phyloP scores from a whole-genome alignment of 129 eudicot species.

The Arctium minus region DNA sequence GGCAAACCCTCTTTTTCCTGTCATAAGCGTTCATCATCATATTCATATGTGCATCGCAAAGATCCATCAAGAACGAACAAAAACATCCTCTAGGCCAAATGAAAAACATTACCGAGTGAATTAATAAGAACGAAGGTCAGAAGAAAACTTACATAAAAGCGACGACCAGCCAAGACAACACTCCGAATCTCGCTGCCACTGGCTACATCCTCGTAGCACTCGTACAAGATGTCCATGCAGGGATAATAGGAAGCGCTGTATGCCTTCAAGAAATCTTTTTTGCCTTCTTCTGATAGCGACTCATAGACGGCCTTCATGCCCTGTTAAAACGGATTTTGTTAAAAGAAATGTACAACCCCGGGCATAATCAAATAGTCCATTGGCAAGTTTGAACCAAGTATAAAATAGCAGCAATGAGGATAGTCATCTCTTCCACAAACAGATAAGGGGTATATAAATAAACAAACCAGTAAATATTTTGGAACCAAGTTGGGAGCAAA shows the following conservation, averaged over 20 bases:
- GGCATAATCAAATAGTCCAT: neutral
- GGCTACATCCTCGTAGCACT: constrained; percentile 98
- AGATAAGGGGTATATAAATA: neutral
- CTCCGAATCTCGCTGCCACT: constrained; percentile 91
- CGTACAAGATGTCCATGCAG: constrained; percentile 91
- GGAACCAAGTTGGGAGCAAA: constrained; percentile 13
- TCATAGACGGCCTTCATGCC: constrained; percentile 93
- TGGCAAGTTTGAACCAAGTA: neutral
- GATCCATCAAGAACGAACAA: neutral
- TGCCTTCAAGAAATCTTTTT: constrained; percentile 76
- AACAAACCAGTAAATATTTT: neutral
- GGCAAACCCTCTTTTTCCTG: constrained; percentile 97
- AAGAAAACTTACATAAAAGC: constrained; percentile 61
- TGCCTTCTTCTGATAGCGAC: constrained; percentile 77
- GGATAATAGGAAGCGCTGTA: constrained; percentile 96
- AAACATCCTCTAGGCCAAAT: too few species aligned
- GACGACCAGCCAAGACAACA: constrained; percentile 97
- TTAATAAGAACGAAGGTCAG: neutral
- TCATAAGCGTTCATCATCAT: neutral
- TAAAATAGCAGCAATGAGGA: neutral
- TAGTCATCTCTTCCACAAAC: neutral
- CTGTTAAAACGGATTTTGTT: constrained; percentile 22
- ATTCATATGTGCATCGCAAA: neutral
- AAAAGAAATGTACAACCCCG: neutral
- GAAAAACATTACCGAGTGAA: neutral